Base-by-base conservation (phyloP, 2,329 filamentous ascomycete genomes). In the Pezicula radicicola region DNA sequence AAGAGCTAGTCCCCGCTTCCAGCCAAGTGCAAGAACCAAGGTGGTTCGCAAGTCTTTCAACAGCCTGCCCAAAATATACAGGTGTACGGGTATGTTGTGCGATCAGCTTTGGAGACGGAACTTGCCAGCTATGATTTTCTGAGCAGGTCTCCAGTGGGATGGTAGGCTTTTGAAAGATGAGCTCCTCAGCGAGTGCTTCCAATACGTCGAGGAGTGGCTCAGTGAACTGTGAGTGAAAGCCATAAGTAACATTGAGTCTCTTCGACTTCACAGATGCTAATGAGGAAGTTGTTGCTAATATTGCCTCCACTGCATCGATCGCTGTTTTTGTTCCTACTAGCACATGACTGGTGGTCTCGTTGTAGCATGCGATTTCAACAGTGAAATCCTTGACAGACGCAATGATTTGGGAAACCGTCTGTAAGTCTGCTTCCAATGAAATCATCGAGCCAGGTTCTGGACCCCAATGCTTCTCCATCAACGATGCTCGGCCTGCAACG, bases 371-470 rank as follows among this genome's bases (percentile, higher is more conserved):
- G 12, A 43, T 25, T 6, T 43, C 40, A 19, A 25, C n/a, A n/a
- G n/a, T n/a, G n/a, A n/a, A n/a, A 5, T 13, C 13, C 12, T 16
- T 16, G 40, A 5, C 36, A 39, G 36, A 39, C 12, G 4, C 12
- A 16, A 25, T 19, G 40, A 43, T 43, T 13, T 19, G 4, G 6
- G 16, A n/a, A 12, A 13, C n/a, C 15, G 15, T 19, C 40, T 13
- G 4, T 18, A 13, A 5, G 6, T 18, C 40, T 18, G 16, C 40
- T 25, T 43, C 40, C 5, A 43, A 4, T 6, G 62, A 58, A 3
- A 71, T 12, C 71, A 73, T 73, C 3, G 57, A 40, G 1, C 70
- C 70, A 1, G 30, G 44, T 6, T 73, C 70, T 0, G 56, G 6
- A 1, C 70, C 66, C 69, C 70, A 74, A 18, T 48, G 27, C 2